Percentiles rank a stretch among this genome's conserved stretches.
phyloP scores from a whole-genome alignment of 768 basidiomycete genomes.

The Crassisporium funariophilum region DNA sequence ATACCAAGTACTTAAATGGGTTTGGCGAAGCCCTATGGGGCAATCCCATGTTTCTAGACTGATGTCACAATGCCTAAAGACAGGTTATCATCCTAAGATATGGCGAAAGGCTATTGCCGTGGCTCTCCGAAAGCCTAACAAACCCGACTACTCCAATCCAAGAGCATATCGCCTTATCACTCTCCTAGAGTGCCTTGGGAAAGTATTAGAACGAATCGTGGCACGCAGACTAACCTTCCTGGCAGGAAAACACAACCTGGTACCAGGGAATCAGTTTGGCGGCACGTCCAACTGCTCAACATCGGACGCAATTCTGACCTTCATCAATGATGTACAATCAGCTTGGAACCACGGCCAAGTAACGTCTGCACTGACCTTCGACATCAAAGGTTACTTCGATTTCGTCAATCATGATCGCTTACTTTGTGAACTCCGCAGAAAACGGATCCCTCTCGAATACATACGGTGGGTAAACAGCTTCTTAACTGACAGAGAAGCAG shows the following conservation, averaged over 20 bases:
- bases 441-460: conserved; percentile 19
- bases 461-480: conserved; percentile 25
- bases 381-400: conserved; percentile 32
- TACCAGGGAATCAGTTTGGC: conserved; percentile 26
- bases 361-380: conserved; percentile 27
- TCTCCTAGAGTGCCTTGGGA: conserved; percentile 36
- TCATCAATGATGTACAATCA: conserved; percentile 25
- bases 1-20: conserved; percentile 27
- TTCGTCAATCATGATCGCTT: conserved; percentile 27
- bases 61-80: conserved; percentile 20
- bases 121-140: conserved; percentile 35
- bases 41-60: conserved; percentile 12
- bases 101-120: conserved; percentile 33
- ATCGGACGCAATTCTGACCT: conserved; percentile 21
- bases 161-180: conserved; percentile 36
- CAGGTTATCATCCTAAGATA: conserved; percentile 25
- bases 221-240: conserved; percentile 25
- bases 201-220: conserved; percentile 30
- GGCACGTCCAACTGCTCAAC: conserved; percentile 23
- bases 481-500: conserved; percentile 23
- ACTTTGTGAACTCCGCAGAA: conserved; percentile 20
- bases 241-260: conserved; percentile 22
- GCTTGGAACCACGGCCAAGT: conserved; percentile 25
- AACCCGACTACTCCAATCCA: conserved; percentile 36
- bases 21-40: conserved; percentile 19